These are phyloP conservation scores for Ophiostoma ulmi DNA, from an alignment of 2,329 filamentous ascomycete species.

Conservation along the genomic window DNA sequence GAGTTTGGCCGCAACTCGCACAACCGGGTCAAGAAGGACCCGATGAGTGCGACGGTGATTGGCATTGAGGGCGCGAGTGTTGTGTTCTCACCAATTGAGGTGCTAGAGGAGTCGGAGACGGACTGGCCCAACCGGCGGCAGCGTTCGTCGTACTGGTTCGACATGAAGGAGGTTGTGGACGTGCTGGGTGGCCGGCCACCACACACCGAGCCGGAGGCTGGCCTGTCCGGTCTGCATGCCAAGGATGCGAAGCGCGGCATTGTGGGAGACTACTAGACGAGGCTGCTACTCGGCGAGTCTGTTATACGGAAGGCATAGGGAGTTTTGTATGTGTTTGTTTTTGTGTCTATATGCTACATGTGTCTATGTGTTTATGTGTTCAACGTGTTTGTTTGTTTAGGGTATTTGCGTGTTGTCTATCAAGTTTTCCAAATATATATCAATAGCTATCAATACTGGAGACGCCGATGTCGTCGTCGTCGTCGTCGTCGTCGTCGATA, in stretches of 20 bases:
- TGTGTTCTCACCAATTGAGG: constrained; percentile 76
- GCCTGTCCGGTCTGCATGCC: constrained; percentile 48
- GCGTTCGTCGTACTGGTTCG: constrained; percentile 78
- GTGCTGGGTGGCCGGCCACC: constrained; percentile 68
- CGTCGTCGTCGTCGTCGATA: no score
- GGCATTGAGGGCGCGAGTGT: constrained; percentile 88
- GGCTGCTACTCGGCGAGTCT: neutral
- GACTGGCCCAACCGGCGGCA: constrained; percentile 91
- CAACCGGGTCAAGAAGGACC: constrained; percentile 66
- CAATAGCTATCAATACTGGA: neutral
- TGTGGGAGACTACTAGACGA: constrained; percentile 17
- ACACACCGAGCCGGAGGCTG: constrained; percentile 47
- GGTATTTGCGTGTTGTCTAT: neutral
- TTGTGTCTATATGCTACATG: neutral
- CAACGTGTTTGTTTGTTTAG: neutral
- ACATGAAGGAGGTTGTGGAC: constrained; percentile 75
- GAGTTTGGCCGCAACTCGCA: constrained; percentile 61
- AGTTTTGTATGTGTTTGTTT: neutral
- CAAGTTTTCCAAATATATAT: neutral
- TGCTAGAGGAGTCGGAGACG: constrained; percentile 76
- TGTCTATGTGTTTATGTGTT: neutral
- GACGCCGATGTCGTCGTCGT: no score
- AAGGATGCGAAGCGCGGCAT: constrained; percentile 59
- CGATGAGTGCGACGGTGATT: constrained; percentile 73
- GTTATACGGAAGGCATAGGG: neutral